Conservation (phyloP, 805 yeast genomes). For the Phaffomyces thermotolerans region DNA sequence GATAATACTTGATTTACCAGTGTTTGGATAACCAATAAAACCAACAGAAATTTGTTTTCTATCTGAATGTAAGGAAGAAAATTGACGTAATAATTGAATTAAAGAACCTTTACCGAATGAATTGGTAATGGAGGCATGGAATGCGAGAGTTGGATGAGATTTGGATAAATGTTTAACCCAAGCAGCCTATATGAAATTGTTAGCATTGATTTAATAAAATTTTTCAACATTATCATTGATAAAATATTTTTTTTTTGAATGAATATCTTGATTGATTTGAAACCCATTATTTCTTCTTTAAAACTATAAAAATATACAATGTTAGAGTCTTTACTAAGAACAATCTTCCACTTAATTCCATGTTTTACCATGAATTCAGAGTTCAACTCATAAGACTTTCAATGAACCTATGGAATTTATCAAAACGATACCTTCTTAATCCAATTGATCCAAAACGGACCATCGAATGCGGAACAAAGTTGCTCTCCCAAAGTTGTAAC, state of each 20-base stretch:
- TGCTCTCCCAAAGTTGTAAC: constrained; percentile 97
- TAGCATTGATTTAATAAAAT: constrained; percentile 10
- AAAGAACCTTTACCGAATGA: constrained; percentile 97
- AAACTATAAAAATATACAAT: constrained; percentile 23
- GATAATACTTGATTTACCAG: constrained; percentile 96
- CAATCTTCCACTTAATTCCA: constrained; percentile 24
- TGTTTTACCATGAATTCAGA: constrained; percentile 11
- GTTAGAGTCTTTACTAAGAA: constrained; percentile 93
- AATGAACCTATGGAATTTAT: constrained; percentile 19
- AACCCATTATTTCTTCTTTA: not conserved
- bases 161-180: constrained; percentile 95
- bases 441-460: constrained; percentile 42
- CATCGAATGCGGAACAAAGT: constrained; percentile 48
- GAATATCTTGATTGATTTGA: not conserved
- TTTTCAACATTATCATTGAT: not conserved
- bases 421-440: constrained; percentile 28
- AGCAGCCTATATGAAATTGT: constrained; percentile 65
- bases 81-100: constrained; percentile 89
- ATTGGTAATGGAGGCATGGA: constrained; percentile 95
- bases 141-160: constrained; percentile 89
- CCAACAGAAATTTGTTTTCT: constrained; percentile 96
- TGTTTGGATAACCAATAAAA: constrained; percentile 94
- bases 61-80: constrained; percentile 82
- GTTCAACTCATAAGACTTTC: constrained; percentile 74
- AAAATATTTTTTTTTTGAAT: no score